A percentile compares a stretch with the other conserved stretches of the same genome.
These are phyloP conservation scores for Rhodomyrtus psidioides DNA, from an alignment of 441 rosid species.

Conservation along the genomic window DNA sequence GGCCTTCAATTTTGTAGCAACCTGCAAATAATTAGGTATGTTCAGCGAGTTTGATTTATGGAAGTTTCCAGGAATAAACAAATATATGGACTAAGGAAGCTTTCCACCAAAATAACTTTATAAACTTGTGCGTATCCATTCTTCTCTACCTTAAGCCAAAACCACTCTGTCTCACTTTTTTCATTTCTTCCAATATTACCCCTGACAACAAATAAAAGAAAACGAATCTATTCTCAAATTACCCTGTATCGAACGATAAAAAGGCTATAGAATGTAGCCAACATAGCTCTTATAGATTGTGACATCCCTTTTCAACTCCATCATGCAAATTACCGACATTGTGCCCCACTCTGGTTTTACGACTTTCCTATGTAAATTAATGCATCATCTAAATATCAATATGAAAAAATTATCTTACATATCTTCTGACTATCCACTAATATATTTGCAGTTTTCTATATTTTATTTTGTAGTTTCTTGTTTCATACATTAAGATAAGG, in stretches of 20 bases:
- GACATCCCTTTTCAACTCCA: neutral
- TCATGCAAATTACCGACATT: neutral
- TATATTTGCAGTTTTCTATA: neutral
- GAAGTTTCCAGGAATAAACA: too few relatives aligned
- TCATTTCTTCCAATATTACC: neutral
- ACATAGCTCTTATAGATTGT: neutral
- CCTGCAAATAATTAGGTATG: neutral
- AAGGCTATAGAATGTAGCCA: neutral
- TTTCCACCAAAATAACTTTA: neutral
- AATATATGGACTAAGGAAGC: too few relatives aligned
- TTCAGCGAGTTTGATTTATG: neutral
- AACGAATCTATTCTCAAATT: neutral
- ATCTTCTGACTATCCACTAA: neutral
- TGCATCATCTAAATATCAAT: neutral
- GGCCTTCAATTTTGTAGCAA: neutral
- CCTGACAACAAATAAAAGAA: neutral
- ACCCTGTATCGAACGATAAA: neutral
- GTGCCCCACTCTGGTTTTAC: neutral
- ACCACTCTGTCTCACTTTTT: neutral
- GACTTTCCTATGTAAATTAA: neutral
- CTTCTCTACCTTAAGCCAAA: neutral
- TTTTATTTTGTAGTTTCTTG: neutral
- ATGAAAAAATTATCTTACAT: neutral
- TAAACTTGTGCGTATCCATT: neutral
- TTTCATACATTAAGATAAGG: neutral